A percentile compares a stretch with the other conserved stretches of the same genome.
These are phyloP conservation scores for Thinopyrum elongatum DNA, from an alignment of 176 grass and related monocot genomes.

Conservation along the genomic window DNA sequence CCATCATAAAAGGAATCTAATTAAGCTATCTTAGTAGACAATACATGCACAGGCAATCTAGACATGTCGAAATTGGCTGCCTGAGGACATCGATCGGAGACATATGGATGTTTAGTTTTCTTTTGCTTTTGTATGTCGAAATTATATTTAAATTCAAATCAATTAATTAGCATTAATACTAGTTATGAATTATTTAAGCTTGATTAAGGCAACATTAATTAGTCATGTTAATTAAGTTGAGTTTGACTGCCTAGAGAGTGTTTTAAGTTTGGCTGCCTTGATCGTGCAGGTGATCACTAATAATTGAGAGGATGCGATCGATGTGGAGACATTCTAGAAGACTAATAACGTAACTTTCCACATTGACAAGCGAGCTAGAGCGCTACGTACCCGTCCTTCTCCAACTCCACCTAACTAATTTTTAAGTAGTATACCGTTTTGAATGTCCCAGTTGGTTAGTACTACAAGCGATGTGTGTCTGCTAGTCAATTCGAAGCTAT, in stretches of 20 bases:
- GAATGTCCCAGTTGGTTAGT: too few species aligned
- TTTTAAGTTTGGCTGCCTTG: not conserved
- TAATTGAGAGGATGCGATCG: not conserved
- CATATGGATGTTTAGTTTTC: not conserved
- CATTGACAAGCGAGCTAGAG: slow-evolving; percentile 24
- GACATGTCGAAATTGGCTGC: not conserved
- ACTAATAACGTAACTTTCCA: slow-evolving; percentile 20
- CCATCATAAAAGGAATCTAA: slow-evolving; percentile 20
- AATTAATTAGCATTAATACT: too few species aligned
- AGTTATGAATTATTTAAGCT: too few species aligned
- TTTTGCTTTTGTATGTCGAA: not conserved
- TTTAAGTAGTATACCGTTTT: too few species aligned
- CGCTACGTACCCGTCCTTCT: slow-evolving; percentile 36
- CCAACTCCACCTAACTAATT: not conserved
- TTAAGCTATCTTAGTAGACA: not conserved
- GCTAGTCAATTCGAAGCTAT: too few species aligned
- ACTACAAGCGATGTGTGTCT: too few species aligned
- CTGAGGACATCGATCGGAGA: slow-evolving; percentile 16
- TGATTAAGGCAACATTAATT: too few species aligned
- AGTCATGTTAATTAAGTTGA: too few species aligned
- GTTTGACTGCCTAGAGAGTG: not conserved
- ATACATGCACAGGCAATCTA: slow-evolving; percentile 7
- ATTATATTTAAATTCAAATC: not conserved
- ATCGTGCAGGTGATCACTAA: not conserved
- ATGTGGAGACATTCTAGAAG: slow-evolving; percentile 9